phyloP scores from a whole-genome alignment of 2,329 filamentous ascomycete species.

The Fusarium sp. region DNA sequence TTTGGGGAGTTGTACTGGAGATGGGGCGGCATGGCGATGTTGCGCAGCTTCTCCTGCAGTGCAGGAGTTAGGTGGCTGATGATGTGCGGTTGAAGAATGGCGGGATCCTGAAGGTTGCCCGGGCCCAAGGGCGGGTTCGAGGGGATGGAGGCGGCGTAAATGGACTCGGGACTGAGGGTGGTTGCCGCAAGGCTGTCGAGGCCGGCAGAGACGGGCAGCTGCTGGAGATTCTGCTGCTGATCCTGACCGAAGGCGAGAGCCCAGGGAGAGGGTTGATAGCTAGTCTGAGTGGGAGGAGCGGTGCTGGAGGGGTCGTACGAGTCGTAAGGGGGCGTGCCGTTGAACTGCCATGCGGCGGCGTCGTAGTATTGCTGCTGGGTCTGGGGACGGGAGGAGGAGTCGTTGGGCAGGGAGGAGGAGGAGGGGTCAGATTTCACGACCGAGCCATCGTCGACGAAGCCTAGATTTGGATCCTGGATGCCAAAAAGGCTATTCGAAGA shows the following conservation, averaged over 20 bases:
- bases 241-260: slow-evolving; percentile 47
- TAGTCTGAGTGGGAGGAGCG: slow-evolving; percentile 48
- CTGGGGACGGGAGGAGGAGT: slow-evolving; percentile 51
- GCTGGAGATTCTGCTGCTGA: slow-evolving; percentile 47
- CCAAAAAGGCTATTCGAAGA: slow-evolving; percentile 56
- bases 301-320: slow-evolving; percentile 56
- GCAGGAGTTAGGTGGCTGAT: slow-evolving; percentile 62
- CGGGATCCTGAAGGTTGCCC: slow-evolving; percentile 47
- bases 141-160: slow-evolving; percentile 48
- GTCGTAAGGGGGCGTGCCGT: slow-evolving; percentile 61
- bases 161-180: slow-evolving; percentile 51
- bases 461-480: slow-evolving; percentile 57
- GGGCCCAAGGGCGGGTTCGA: slow-evolving; percentile 38
- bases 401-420: slow-evolving; percentile 44
- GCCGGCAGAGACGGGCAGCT: slow-evolving; percentile 49
- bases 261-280: slow-evolving; percentile 52
- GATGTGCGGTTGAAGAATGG: slow-evolving; percentile 44
- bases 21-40: slow-evolving; percentile 73
- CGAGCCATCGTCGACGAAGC: slow-evolving; percentile 51
- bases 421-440: slow-evolving; percentile 49
- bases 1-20: slow-evolving; percentile 70
- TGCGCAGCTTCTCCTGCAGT: slow-evolving; percentile 70
- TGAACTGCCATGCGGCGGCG: slow-evolving; percentile 61
- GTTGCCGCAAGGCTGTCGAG: slow-evolving; percentile 48
- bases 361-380: slow-evolving; percentile 48